Conservation (phyloP, 176 grass and related monocot genomes). For the Bothriochloa decipiens region DNA sequence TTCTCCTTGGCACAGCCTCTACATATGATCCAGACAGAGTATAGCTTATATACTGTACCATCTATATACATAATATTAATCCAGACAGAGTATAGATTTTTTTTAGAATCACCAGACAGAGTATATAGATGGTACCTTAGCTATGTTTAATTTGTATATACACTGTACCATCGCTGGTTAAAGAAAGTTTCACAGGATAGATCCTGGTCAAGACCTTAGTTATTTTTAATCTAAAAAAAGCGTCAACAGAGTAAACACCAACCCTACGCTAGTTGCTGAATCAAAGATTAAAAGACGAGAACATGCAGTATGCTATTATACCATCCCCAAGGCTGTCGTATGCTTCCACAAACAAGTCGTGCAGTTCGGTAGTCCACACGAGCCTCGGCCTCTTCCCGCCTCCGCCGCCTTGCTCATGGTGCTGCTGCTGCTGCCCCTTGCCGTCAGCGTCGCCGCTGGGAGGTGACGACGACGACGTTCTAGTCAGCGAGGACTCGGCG, state of each 20-base stretch:
- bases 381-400: slow-evolving; percentile 4
- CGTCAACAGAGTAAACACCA: not conserved
- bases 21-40: not conserved
- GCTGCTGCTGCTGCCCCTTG: not conserved
- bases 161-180: not conserved
- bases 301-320: not conserved
- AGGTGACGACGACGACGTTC: not conserved
- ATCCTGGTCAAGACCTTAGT: not conserved
- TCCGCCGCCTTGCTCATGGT: not conserved
- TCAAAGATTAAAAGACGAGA: not conserved
- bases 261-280: not conserved
- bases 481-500: not conserved
- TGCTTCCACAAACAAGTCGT: not conserved
- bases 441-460: not conserved
- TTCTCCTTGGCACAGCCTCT: slow-evolving; percentile 44
- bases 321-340: not conserved
- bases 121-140: not conserved
- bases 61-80: not conserved
- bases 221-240: not conserved
- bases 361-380: not conserved
- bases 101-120: not conserved
- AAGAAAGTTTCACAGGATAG: not conserved
- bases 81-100: not conserved
- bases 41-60: not conserved
- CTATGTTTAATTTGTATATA: not conserved